A percentile compares a stretch with the other conserved stretches of the same genome.
phyloP scores from a whole-genome alignment of 106 monocot genomes.

The Chionographis japonica region DNA sequence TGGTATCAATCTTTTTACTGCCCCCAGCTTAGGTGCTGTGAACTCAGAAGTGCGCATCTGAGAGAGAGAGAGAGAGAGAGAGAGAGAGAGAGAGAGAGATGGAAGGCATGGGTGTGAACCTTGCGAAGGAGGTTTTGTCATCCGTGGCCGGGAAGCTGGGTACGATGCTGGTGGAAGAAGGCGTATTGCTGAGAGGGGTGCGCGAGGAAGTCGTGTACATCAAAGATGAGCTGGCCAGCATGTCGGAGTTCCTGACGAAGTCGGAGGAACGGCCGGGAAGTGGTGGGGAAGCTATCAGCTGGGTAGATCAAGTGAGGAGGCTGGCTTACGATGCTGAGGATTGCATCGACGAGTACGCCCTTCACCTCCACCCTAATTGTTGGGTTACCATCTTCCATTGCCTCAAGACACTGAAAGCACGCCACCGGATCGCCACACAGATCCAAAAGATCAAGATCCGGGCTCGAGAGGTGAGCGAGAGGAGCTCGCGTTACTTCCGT shows the following conservation, averaged over 20 bases:
- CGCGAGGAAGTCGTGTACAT: not conserved
- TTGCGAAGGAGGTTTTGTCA: no score
- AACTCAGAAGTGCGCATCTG: no score
- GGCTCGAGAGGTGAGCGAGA: not conserved
- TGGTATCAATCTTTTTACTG: no score
- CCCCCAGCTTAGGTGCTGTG: no score
- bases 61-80: no score
- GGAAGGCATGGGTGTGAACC: no score
- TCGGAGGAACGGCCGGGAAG: not conserved
- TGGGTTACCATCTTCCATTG: no score
- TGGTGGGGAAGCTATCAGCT: slow-evolving; percentile 3
- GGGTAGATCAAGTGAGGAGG: slow-evolving; percentile 31
- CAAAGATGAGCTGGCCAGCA: slow-evolving; percentile 1
- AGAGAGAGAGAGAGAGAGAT: no score
- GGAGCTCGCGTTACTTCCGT: not conserved
- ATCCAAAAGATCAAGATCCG: slow-evolving; percentile 6
- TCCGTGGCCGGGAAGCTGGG: no score
- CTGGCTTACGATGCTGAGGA: slow-evolving; percentile 24
- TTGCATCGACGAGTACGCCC: slow-evolving; percentile 14
- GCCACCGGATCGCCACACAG: slow-evolving; percentile 3
- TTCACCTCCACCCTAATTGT: not conserved
- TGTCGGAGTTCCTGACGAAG: not conserved
- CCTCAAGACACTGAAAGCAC: slow-evolving; percentile 1
- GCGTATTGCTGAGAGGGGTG: not conserved
- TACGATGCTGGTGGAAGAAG: no score